A percentile compares a stretch with the other conserved stretches of the same genome.
Evolutionary conservation across 2,329 filamentous ascomycete genomes (phyloP).

Genomic region (Verticillium nubilum): DNA sequence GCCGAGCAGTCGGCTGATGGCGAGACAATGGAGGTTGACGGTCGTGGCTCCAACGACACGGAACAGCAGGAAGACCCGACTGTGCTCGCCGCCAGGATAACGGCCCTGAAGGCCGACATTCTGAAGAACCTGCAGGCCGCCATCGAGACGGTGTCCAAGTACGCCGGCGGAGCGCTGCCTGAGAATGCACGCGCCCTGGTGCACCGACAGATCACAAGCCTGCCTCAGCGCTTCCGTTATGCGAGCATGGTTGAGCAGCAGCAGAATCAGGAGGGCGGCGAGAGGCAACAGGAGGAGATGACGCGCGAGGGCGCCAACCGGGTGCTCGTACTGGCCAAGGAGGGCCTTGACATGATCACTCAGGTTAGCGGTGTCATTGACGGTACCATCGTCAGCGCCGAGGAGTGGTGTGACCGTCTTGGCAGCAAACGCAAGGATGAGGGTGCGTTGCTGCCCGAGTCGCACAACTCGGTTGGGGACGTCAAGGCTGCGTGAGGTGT

Average conservation of each 20-base stretch:
- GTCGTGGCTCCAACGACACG: constrained; percentile 10
- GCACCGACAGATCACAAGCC: constrained; percentile 72
- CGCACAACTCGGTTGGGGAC: constrained; percentile 17
- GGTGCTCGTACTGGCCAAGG: constrained; percentile 79
- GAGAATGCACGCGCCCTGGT: constrained; percentile 84
- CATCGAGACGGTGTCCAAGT: constrained; percentile 79
- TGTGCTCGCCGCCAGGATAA: constrained; percentile 58
- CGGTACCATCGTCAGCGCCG: constrained; percentile 83
- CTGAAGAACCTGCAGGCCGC: constrained; percentile 76
- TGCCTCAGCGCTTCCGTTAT: constrained; percentile 77
- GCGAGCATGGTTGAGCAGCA: constrained; percentile 49
- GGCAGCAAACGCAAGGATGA: constrained; percentile 36
- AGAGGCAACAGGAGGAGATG: constrained; percentile 30
- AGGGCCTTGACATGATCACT: constrained; percentile 89
- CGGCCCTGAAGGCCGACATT: constrained; percentile 62
- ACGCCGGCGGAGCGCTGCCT: constrained; percentile 85
- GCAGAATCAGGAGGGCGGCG: constrained; percentile 21
- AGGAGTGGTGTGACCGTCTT: constrained; percentile 82
- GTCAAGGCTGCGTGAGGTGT: constrained; percentile 18
- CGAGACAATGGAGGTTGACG: constrained; percentile 17
- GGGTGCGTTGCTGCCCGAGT: constrained; percentile 18
- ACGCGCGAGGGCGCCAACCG: constrained; percentile 60
- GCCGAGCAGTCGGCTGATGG: constrained; percentile 12
- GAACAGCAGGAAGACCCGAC: constrained; percentile 32
- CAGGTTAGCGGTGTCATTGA: constrained; percentile 86